Percentiles rank a stretch among this genome's conserved stretches.
Evolutionary conservation across 805 yeast genomes (phyloP).

Genomic region (Barnettozyma vustinii): DNA sequence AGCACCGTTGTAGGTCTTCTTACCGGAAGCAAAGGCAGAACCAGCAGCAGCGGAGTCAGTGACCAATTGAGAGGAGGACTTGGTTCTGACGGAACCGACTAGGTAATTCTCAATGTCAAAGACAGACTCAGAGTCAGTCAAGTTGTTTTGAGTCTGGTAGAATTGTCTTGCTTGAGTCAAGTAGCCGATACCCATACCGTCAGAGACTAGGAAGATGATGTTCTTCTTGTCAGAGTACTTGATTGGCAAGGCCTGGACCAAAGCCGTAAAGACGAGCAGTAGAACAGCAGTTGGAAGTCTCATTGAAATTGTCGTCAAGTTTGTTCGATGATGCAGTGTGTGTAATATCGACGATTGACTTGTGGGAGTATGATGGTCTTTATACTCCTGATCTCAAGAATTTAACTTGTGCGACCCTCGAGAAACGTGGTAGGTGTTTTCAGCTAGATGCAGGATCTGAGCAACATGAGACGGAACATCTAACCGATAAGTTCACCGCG

Average conservation of each 20-base stretch:
- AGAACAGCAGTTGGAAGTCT: slow-evolving; percentile 21
- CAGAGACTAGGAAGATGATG: slow-evolving; percentile 83
- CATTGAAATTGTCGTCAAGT: slow-evolving; percentile 8
- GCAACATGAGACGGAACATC: not conserved
- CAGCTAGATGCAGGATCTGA: not conserved
- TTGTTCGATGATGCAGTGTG: not conserved
- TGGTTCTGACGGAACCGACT: slow-evolving; percentile 81
- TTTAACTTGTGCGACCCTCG: not conserved
- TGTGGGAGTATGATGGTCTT: not conserved
- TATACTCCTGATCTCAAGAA: not conserved
- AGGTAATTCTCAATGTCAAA: slow-evolving; percentile 61
- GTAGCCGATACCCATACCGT: slow-evolving; percentile 90
- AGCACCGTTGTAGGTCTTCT: slow-evolving; percentile 85
- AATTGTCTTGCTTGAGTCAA: slow-evolving; percentile 73
- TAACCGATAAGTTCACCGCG: not conserved
- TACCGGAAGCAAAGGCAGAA: slow-evolving; percentile 80
- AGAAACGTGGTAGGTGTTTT: not conserved
- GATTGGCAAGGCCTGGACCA: slow-evolving; percentile 21
- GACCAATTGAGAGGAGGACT: slow-evolving; percentile 66
- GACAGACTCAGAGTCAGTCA: slow-evolving; percentile 46
- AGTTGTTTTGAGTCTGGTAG: slow-evolving; percentile 47
- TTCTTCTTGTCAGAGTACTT: slow-evolving; percentile 48
- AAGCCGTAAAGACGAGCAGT: slow-evolving; percentile 18
- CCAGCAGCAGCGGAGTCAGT: slow-evolving; percentile 98
- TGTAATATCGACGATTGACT: too few species aligned